Percentiles rank a stretch among this genome's conserved stretches.
phyloP scores from a whole-genome alignment of 768 basidiomycete genomes.

The Leccinum rimulosum region DNA sequence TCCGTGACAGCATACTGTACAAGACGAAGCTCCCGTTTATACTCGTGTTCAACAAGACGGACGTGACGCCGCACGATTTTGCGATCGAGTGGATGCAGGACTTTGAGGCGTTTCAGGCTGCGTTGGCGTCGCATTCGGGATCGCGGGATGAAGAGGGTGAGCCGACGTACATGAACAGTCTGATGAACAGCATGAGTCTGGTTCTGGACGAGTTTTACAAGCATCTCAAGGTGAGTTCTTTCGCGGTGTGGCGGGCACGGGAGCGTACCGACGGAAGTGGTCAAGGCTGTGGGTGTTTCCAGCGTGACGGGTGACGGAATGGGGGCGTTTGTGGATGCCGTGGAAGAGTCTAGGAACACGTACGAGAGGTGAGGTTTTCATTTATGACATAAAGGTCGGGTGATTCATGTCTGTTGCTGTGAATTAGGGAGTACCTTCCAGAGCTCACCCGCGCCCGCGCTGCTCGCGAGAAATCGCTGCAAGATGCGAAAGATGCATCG shows the following conservation, averaged over 20 bases:
- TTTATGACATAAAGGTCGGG: slow-evolving; percentile 1
- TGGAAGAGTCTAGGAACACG: slow-evolving; percentile 82
- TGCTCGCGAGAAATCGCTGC: slow-evolving; percentile 60
- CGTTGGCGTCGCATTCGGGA: slow-evolving; percentile 68
- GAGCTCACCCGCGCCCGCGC: slow-evolving; percentile 75
- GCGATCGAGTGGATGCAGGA: slow-evolving; percentile 98
- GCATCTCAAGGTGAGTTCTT: slow-evolving; percentile 71
- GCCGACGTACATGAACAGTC: slow-evolving; percentile 95
- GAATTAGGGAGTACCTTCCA: slow-evolving; percentile 81
- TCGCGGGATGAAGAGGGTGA: slow-evolving; percentile 80
- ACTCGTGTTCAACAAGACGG: slow-evolving; percentile 98
- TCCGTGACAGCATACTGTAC: slow-evolving; percentile 75
- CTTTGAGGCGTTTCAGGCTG: slow-evolving; percentile 92
- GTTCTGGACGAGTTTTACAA: slow-evolving; percentile 99
- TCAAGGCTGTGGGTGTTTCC: slow-evolving; percentile 93
- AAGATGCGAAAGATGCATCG: slow-evolving; percentile 70
- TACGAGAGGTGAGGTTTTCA: slow-evolving; percentile 71
- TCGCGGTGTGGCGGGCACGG: not conserved
- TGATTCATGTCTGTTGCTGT: slow-evolving; percentile 1
- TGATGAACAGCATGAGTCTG: slow-evolving; percentile 99
- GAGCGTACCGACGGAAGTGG: not conserved
- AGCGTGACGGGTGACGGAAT: slow-evolving; percentile 96
- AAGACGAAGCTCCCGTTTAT: slow-evolving; percentile 98
- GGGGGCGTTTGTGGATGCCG: slow-evolving; percentile 87
- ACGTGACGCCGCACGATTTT: slow-evolving; percentile 86